Evolutionary conservation across 2,329 filamentous ascomycete genomes (phyloP), one percentile per base, ranked within the genome.

Genomic region (Aspergillus sp.): DNA sequence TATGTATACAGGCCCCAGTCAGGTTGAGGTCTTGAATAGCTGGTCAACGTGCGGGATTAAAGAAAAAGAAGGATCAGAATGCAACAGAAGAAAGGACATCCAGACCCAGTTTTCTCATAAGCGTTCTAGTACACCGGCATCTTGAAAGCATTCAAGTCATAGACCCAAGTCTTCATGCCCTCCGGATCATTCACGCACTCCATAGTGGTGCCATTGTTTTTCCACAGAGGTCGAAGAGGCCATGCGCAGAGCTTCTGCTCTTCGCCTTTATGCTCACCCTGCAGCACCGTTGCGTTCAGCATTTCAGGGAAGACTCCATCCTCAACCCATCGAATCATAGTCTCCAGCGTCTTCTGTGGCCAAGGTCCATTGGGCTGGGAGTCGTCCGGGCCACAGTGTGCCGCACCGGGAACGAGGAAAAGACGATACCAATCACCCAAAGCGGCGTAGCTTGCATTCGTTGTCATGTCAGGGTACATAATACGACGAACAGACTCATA

Each of bases 391-490:
- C 75, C 72, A 63, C 84, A 87, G 72, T 85, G 84, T 0, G 74
- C 82, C 0, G 80, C 84, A 21, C 83, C 83, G 0, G 84, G 83
- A n/a, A 86, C 68, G 0, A 85, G 76, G 71, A 80, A 86, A 43
- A 86, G 75, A 54, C 80, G 79, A 71, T 85, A 87, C 77, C 81
- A 87, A n/a, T 82, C 80, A 30, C 77, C 70, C 4, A 86, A 71
- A 1, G 80, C 77, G 4, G 73, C 66, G 8, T 76, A 69, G 9
- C 75, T 75, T 6, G 78, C 75, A 3, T 78, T 72, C 58, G 75
- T 76, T 2, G 71, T 67, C 8, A 78, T 45, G 15, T 75, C 63
- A 3, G 79, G 74, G 68, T 82, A 82, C 81, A 85, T 84, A 70
- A 80, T 75, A 2, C 65, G 66, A 41, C 80, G 80, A 36, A 87